A percentile compares a stretch with the other conserved stretches of the same genome.
Conservation (phyloP, 2,329 filamentous ascomycete species). For the Teratosphaeriaceae sp. region DNA sequence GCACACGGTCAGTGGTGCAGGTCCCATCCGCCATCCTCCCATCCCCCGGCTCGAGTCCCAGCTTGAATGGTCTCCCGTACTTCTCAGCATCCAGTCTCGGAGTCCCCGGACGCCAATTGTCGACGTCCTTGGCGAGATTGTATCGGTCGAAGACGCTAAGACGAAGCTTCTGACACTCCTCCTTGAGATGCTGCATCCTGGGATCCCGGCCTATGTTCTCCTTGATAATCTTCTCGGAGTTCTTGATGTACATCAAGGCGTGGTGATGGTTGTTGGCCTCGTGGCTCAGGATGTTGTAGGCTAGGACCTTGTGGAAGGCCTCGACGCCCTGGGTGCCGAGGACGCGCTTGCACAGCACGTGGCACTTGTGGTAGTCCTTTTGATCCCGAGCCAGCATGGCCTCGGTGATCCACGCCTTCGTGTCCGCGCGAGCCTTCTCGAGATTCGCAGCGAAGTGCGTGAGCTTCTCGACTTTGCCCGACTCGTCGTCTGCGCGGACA, state of each 20-base stretch:
- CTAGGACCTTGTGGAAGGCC: slow-evolving; percentile 16
- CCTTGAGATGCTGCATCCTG: too few species aligned
- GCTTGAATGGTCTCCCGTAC: too few species aligned
- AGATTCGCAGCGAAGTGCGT: slow-evolving; percentile 11
- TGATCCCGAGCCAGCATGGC: slow-evolving; percentile 18
- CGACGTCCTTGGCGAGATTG: too few species aligned
- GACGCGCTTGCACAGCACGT: slow-evolving; percentile 16
- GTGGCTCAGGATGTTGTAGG: slow-evolving; percentile 19
- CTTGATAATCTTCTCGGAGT: not conserved
- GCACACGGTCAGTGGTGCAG: too few species aligned
- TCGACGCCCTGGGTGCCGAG: slow-evolving; percentile 15
- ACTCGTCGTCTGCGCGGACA: not conserved
- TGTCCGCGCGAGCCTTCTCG: slow-evolving; percentile 8
- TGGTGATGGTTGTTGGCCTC: slow-evolving; percentile 1
- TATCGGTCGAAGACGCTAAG: too few species aligned
- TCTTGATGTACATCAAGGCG: not conserved
- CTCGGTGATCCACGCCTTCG: slow-evolving; percentile 12
- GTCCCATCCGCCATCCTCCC: too few species aligned
- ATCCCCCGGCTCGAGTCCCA: too few species aligned
- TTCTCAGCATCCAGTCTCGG: too few species aligned
- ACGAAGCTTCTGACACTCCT: too few species aligned
- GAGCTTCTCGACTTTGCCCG: slow-evolving; percentile 7
- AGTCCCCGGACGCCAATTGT: too few species aligned
- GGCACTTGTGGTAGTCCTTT: slow-evolving; percentile 15
- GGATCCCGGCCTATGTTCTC: not conserved